These are phyloP conservation scores for Tricholoma bakamatsutake DNA, from an alignment of 768 basidiomycete genomes.

Conservation along the genomic window DNA sequence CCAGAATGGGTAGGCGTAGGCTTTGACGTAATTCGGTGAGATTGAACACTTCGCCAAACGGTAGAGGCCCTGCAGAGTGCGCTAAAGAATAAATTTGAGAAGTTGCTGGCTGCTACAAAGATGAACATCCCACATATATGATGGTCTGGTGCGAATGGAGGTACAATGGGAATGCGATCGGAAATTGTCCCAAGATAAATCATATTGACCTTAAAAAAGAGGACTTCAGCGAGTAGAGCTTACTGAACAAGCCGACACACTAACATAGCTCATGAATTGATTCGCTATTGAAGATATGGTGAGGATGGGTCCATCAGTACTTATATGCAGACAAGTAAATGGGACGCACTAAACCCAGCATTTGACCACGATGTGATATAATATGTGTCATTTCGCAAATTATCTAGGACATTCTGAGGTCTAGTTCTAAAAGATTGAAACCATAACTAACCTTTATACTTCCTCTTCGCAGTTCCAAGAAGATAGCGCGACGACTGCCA, in stretches of 20 bases:
- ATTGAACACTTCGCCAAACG: constrained; percentile 41
- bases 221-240: background rate
- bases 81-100: constrained; percentile 16
- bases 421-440: background rate
- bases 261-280: constrained; percentile 30
- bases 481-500: constrained; percentile 12
- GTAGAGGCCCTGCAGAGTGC: constrained; percentile 23
- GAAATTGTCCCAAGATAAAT: constrained; percentile 42
- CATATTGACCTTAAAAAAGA: constrained; percentile 33
- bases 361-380: constrained; percentile 54
- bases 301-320: background rate
- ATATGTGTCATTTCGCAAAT: constrained; percentile 40
- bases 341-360: constrained; percentile 47
- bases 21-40: constrained; percentile 28
- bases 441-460: constrained; percentile 9
- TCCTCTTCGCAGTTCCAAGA: background rate
- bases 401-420: constrained; percentile 24
- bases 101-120: background rate
- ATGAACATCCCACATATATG: constrained; percentile 26
- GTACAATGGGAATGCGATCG: constrained; percentile 40
- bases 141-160: constrained; percentile 39
- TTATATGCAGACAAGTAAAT: background rate
- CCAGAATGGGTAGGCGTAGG: constrained; percentile 36
- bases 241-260: constrained; percentile 6
- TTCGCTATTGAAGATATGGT: constrained; percentile 20